Evolutionary conservation across 2,329 filamentous ascomycete species (phyloP).

Genomic region (Aspergillus aculeatus): DNA sequence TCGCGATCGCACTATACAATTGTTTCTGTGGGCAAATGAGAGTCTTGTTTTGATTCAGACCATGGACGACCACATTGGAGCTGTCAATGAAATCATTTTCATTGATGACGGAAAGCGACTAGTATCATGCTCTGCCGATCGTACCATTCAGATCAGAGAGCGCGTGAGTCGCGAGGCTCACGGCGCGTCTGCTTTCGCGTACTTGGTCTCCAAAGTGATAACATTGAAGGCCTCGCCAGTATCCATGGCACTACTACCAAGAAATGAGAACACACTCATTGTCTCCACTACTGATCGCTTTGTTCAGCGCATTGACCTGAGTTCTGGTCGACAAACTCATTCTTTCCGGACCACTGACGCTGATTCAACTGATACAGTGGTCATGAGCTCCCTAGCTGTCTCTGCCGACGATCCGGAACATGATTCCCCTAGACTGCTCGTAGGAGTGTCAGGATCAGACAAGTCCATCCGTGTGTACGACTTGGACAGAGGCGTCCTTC

Average conservation of each 20-base stretch:
- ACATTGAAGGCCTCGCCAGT: conserved; percentile 82
- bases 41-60: conserved; percentile 81
- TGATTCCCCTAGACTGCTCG: conserved; percentile 62
- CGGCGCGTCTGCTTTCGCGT: conserved; percentile 64
- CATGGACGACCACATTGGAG: conserved; percentile 84
- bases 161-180: conserved; percentile 64
- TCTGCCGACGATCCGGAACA: conserved; percentile 53
- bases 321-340: conserved; percentile 66
- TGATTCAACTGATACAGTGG: conserved; percentile 75
- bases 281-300: conserved; percentile 63
- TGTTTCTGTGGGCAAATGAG: conserved; percentile 66
- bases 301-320: conserved; percentile 60
- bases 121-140: conserved; percentile 83
- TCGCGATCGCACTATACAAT: conserved; percentile 85
- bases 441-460: conserved; percentile 90
- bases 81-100: conserved; percentile 76
- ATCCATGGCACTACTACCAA: conserved; percentile 71
- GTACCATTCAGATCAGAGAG: conserved; percentile 80
- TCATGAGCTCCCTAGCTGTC: conserved; percentile 74
- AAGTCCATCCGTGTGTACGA: conserved; percentile 94
- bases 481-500: conserved; percentile 68
- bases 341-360: conserved; percentile 83
- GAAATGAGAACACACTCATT: conserved; percentile 56
- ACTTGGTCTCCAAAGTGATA: conserved; percentile 72
- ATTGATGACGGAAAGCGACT: conserved; percentile 68